Base-by-base conservation (phyloP, 768 basidiomycete genomes). In the Podaxis pistillaris region DNA sequence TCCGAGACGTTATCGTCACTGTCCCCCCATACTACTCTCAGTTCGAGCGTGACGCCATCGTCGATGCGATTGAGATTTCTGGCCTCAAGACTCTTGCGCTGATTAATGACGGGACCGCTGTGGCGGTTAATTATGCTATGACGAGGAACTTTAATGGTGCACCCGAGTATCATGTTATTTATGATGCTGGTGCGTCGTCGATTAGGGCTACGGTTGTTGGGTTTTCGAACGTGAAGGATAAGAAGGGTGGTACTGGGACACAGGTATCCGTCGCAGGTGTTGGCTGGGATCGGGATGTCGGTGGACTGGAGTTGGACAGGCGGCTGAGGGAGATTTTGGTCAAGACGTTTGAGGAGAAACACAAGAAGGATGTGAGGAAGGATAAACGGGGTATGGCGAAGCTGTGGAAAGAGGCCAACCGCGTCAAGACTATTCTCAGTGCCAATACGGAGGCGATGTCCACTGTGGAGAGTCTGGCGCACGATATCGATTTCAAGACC, bases 41-140 rank as follows among this genome's bases (percentile, higher is more conserved):
- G 70, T 88, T 88, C 69, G 94, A 99, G 72, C 87, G 96, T 12
- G 91, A 95, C 74, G 92, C 96, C 1, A 84, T 98, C 41, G 86
- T 87, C 30, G 96, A 98, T 73, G 94, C 96, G 15, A 83, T 95
- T 38, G 96, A 97, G 70, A 86, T 98, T 50, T 87, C 95, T 15
- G 97, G 96, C 2, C 76, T 99, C 51, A 85, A 84, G 28, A 88
- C 90, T 1, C 78, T 98, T 36, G 88, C 92, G 0, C 80, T 98
- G 63, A 85, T 99, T 58, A 91, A 95, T 67, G 97, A 99, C 68
- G 96, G 96, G 28, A 87, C 93, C 0, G 93, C 95, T 1, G 90
- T 96, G n/a, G 97, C 94, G 13, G 83, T 98, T 67, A 99, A 99
- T 78, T 99, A 93, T 70, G 97, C 97, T 47, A 97, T 98, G 94